These are phyloP conservation scores for Gonapodya prolifera DNA, from an alignment of 192 early-diverging fungal species.

Conservation along the genomic window DNA sequence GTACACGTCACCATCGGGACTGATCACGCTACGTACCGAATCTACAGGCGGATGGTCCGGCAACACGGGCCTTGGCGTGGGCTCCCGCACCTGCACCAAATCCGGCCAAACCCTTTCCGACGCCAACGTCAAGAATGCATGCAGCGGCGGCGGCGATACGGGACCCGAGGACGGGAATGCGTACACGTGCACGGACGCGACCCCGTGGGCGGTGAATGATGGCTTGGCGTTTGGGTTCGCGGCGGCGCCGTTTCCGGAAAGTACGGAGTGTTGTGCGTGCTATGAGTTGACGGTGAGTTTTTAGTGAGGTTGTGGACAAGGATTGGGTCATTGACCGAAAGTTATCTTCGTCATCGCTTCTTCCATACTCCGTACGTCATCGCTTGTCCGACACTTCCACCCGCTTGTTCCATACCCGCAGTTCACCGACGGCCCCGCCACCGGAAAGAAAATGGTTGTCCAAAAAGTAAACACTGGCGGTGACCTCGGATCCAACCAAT, in stretches of 20 bases:
- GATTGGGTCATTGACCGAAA: too few relatives aligned
- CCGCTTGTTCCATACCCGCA: background rate
- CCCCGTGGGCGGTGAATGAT: background rate
- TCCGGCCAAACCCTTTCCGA: background rate
- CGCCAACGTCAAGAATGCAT: constrained; percentile 2
- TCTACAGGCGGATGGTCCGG: constrained; percentile 2
- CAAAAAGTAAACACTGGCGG: constrained; percentile 6
- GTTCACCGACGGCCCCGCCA: constrained; percentile 4
- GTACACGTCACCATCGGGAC: too few relatives aligned
- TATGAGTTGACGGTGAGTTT: constrained; percentile 7
- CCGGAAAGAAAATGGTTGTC: constrained; percentile 8
- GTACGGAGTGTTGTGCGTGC: constrained; percentile 7
- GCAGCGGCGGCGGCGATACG: background rate
- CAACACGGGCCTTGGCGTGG: constrained; percentile 1
- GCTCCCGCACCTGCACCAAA: background rate
- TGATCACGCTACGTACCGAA: too few relatives aligned
- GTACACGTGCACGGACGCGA: constrained; percentile 5
- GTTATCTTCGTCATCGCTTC: background rate
- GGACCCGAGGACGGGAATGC: constrained; percentile 5
- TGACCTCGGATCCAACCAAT: constrained; percentile 6
- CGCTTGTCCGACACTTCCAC: background rate
- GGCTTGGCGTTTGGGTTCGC: constrained; percentile 10
- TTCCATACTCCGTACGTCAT: background rate
- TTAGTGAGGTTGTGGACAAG: too few relatives aligned
- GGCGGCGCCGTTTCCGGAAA: constrained; percentile 5